Percentiles rank a stretch among this genome's conserved stretches.
phyloP scores from a whole-genome alignment of 352 stramenopile species.

The Globisporangium heterothallicum region DNA sequence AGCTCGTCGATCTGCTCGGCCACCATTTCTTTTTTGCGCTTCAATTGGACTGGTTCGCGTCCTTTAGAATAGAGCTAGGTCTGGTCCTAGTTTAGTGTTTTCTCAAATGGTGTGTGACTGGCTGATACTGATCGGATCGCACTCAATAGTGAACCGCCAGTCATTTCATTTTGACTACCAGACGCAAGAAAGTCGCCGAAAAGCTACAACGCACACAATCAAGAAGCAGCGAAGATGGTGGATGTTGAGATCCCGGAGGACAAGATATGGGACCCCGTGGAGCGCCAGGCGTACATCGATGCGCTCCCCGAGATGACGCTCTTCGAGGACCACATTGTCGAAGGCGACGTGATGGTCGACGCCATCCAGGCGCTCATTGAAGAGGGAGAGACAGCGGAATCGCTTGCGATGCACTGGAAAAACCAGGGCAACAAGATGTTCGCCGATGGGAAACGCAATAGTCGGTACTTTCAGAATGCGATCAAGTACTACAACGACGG shows the following conservation, averaged over 20 bases:
- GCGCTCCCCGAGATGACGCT: slow-evolving; percentile 82
- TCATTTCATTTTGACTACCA: slow-evolving; percentile 11
- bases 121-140: slow-evolving; percentile 5
- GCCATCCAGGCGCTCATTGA: slow-evolving; percentile 85
- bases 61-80: slow-evolving; percentile 9
- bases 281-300: slow-evolving; percentile 84
- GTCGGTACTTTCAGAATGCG: slow-evolving; percentile 67
- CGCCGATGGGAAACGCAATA: slow-evolving; percentile 62
- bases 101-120: not conserved
- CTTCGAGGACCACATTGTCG: slow-evolving; percentile 85
- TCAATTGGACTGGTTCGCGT: slow-evolving; percentile 9
- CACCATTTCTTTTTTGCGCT: slow-evolving; percentile 6
- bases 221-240: slow-evolving; percentile 55
- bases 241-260: slow-evolving; percentile 86
- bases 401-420: slow-evolving; percentile 82
- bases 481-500: slow-evolving; percentile 79
- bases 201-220: not conserved
- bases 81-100: slow-evolving; percentile 3
- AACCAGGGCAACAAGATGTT: slow-evolving; percentile 88
- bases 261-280: slow-evolving; percentile 74
- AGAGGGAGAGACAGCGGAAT: slow-evolving; percentile 83
- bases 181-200: not conserved
- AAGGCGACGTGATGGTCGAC: slow-evolving; percentile 81
- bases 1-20: slow-evolving; percentile 6
- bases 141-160: slow-evolving; percentile 14